Conservation (phyloP, 805 yeast genomes). For the Yamadazyma phyllophila region DNA sequence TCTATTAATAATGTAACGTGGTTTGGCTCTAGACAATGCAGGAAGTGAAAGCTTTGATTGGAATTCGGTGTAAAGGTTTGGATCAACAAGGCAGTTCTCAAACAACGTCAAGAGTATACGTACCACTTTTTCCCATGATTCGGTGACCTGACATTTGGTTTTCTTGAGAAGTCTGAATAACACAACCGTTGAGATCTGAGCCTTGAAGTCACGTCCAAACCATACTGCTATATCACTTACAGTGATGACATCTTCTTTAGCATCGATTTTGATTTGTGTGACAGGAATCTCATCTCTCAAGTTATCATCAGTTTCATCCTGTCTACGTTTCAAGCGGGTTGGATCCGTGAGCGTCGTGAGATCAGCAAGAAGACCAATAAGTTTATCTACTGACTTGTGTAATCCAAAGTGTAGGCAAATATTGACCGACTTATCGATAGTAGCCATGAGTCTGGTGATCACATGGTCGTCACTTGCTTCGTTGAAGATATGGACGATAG, state of each 20-base stretch:
- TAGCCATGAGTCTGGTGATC: constrained; percentile 80
- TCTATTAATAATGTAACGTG: constrained; percentile 64
- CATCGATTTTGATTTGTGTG: constrained; percentile 49
- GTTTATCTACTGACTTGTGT: constrained; percentile 56
- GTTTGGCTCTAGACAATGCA: constrained; percentile 57
- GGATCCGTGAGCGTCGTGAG: constrained; percentile 61
- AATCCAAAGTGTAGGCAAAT: constrained; percentile 68
- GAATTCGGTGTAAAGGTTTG: constrained; percentile 58
- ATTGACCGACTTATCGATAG: constrained; percentile 79
- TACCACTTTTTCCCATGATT: constrained; percentile 61
- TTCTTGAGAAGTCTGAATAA: constrained; percentile 72
- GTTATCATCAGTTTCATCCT: constrained; percentile 29
- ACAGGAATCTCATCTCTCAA: constrained; percentile 42
- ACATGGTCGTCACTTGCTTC: constrained; percentile 90
- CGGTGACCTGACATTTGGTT: constrained; percentile 48
- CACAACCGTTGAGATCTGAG: constrained; percentile 85
- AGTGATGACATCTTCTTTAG: constrained; percentile 56
- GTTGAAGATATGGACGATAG: constrained; percentile 74
- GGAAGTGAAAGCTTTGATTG: constrained; percentile 56
- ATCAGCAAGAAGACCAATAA: constrained; percentile 64
- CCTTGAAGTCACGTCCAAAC: constrained; percentile 88
- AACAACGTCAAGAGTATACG: constrained; percentile 62
- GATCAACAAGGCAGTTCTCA: constrained; percentile 69
- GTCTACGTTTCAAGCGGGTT: constrained; percentile 2
- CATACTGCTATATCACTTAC: constrained; percentile 80